Conservation (phyloP, 1,284 basidiomycete genomes). For the Sporisorium scitamineum region DNA sequence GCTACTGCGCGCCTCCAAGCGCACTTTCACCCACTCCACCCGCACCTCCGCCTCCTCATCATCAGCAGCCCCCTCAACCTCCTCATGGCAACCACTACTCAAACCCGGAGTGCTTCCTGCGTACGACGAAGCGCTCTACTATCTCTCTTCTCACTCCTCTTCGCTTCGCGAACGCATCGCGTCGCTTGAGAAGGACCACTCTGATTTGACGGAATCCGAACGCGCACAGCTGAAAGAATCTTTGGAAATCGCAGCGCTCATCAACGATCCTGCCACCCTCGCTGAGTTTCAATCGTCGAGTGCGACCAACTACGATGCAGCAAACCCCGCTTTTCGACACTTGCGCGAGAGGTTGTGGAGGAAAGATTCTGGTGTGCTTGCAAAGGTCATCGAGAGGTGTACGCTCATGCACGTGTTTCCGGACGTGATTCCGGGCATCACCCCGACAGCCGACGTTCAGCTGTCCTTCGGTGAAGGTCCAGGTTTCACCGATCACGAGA, state of each 20-base stretch:
- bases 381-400: constrained; percentile 84
- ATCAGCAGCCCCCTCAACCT: constrained; percentile 1
- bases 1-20: constrained; percentile 1
- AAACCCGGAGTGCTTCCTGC: constrained; percentile 78
- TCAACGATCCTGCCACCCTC: constrained; percentile 82
- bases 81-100: constrained; percentile 72
- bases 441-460: constrained; percentile 80
- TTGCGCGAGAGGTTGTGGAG: constrained; percentile 87
- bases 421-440: constrained; percentile 81
- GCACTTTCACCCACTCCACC: constrained; percentile 10
- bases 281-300: constrained; percentile 75
- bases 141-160: constrained; percentile 73
- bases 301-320: constrained; percentile 67
- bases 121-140: constrained; percentile 82
- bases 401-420: constrained; percentile 90
- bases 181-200: constrained; percentile 43
- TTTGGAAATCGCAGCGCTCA: constrained; percentile 76
- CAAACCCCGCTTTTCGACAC: constrained; percentile 79
- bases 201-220: constrained; percentile 7
- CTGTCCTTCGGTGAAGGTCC: constrained; percentile 73
- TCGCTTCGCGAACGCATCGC: constrained; percentile 73
- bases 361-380: constrained; percentile 37
- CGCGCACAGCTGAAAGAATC: constrained; percentile 67
- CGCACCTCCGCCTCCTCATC: constrained; percentile 23
- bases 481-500: constrained; percentile 60